Evolutionary conservation across 2,329 filamentous ascomycete species (phyloP).

Genomic region (Stachybotrys echinatus): DNA sequence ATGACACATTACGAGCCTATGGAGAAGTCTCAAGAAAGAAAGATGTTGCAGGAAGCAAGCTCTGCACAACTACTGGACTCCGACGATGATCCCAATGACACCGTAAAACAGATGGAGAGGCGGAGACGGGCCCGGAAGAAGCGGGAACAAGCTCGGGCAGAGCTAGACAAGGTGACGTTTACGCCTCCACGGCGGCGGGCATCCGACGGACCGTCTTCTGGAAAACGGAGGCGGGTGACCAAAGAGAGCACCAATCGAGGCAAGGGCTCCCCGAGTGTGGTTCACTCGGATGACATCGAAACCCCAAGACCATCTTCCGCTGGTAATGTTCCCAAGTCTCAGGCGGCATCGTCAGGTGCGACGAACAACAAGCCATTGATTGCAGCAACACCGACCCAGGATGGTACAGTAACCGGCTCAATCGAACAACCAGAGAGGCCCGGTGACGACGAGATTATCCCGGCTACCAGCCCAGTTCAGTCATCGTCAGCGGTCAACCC

Average conservation of each 20-base stretch:
- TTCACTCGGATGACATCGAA: neutral
- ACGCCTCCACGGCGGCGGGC: constrained; percentile 13
- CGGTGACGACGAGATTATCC: constrained; percentile 26
- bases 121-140: constrained; percentile 32
- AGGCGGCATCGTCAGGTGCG: neutral
- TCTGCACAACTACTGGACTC: constrained; percentile 16
- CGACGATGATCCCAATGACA: constrained; percentile 30
- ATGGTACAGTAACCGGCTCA: neutral
- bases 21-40: constrained; percentile 39
- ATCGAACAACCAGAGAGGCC: constrained; percentile 1
- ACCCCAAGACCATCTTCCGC: neutral
- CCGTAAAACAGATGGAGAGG: constrained; percentile 25
- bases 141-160: constrained; percentile 31
- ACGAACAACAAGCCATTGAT: neutral
- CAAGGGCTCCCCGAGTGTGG: neutral
- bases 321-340: neutral
- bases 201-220: constrained; percentile 13
- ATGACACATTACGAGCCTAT: constrained; percentile 39
- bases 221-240: constrained; percentile 19
- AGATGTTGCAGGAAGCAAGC: constrained; percentile 14
- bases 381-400: neutral
- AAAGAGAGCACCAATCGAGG: neutral
- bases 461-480: constrained; percentile 30
- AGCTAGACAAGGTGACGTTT: constrained; percentile 9
- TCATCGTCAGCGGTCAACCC: constrained; percentile 17